Percentiles rank a stretch among this genome's conserved stretches.
phyloP scores from a whole-genome alignment of 805 yeast species.

The Candida yuanshanica region DNA sequence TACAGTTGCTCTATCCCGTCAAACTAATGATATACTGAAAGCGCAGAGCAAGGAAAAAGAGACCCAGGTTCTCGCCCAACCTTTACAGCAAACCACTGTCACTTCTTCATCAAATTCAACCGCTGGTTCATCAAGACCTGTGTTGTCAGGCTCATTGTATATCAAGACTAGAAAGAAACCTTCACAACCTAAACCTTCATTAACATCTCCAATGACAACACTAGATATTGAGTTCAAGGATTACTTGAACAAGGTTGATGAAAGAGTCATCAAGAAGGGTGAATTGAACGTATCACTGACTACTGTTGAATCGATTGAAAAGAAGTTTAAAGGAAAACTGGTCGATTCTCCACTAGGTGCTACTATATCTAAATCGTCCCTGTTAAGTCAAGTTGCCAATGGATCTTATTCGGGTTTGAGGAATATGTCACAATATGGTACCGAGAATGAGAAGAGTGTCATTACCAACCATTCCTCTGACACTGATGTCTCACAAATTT shows the following conservation, averaged over 20 bases:
- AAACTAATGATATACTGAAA: conserved; percentile 23
- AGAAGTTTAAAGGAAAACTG: conserved; percentile 48
- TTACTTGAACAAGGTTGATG: conserved; percentile 49
- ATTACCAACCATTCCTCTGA: conserved; percentile 20
- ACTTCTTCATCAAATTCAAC: not conserved
- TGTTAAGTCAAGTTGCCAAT: conserved; percentile 40
- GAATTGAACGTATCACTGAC: conserved; percentile 42
- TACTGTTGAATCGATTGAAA: conserved; percentile 47
- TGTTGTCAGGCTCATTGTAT: not conserved
- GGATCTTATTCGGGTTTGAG: conserved; percentile 38
- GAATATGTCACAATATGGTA: conserved; percentile 23
- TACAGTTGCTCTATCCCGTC: conserved; percentile 22
- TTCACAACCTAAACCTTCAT: not conserved
- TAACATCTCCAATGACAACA: conserved; percentile 40
- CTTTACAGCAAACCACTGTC: not conserved
- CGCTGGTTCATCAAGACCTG: not conserved
- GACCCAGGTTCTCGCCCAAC: not conserved
- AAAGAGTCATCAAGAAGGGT: conserved; percentile 54
- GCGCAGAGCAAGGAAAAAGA: conserved; percentile 12
- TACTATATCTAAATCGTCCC: conserved; percentile 31
- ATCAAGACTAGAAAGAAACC: not conserved
- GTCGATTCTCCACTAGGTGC: conserved; percentile 54
- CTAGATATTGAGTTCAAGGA: conserved; percentile 56
- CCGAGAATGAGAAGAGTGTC: conserved; percentile 27
- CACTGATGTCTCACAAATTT: conserved; percentile 12